Evolutionary conservation across 768 basidiomycete genomes (phyloP), one percentile per base, ranked within the genome.

Genomic region (Leccinum subgranulosum): DNA sequence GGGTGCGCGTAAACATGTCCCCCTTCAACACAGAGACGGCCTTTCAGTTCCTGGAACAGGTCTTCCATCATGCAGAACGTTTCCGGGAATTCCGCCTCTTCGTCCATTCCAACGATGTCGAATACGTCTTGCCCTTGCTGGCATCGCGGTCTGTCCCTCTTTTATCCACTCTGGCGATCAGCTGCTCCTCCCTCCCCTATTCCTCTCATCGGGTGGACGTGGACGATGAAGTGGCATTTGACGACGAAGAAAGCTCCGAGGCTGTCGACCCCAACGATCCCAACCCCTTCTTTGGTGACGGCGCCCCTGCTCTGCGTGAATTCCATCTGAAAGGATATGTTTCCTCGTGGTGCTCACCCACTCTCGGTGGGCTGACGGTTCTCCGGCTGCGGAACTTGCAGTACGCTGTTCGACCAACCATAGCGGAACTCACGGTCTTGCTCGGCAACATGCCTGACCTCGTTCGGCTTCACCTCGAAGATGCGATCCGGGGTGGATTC

Each of bases 351-450:
- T 53, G 28, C 31, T 51, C 53, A 21, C 28, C 46, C 11, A 31
- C 21, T 23, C 53, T 53, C n/a, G 15, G 51, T 53, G 51, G 51
- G n/a, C n/a, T 51, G 46, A 53, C 53, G 21, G 47, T 29, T 21
- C 46, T 51, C 17, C 31, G 17, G 23, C 9, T 53, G 17, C 3
- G 29, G 3, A 6, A 33, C 15, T n/a, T 54, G 29, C 23, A 54
- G 17, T 9, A n/a, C 23, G 31, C 21, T 8, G 23, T 53, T 33
- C 53, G 17, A 14, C 53, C 49, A 33, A 33, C 53, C 23, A 33
- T 33, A 15, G 17, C 31, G 1, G 50, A 33, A 23, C 29, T 53
- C 29, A 14, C 9, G 23, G 11, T 14, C 23, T 9, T 31, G 7
- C 53, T 54, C n/a, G 17, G 17, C 9, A 12, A 51, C 23, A 53